Evolutionary conservation across 495 filamentous ascomycete genomes (phyloP).

Genomic region (Xylaria scruposa): DNA sequence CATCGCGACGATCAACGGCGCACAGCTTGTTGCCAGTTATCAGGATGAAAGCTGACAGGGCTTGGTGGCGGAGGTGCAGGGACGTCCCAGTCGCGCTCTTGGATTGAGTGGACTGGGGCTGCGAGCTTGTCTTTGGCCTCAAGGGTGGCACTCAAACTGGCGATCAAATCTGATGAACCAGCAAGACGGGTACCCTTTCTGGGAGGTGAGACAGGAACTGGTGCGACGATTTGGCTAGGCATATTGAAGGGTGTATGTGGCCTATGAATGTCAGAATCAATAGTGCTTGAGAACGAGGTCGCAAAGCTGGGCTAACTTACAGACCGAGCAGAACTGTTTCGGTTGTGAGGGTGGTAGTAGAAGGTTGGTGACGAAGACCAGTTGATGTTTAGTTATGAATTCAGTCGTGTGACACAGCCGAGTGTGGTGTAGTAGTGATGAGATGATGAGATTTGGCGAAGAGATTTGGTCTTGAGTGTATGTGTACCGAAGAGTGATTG

Average conservation of each 20-base stretch:
- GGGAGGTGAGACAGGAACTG: conserved; percentile 50
- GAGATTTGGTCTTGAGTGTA: conserved; percentile 21
- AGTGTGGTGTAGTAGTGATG: background rate
- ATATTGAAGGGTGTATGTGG: conserved; percentile 41
- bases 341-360: conserved; percentile 1
- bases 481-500: conserved; percentile 25
- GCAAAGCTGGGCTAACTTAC: conserved; percentile 11
- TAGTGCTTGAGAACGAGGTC: background rate
- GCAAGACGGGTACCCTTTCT: conserved; percentile 45
- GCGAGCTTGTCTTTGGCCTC: conserved; percentile 45
- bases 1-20: conserved; percentile 32
- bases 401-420: background rate
- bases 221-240: conserved; percentile 53
- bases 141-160: conserved; percentile 54
- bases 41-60: conserved; percentile 54
- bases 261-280: background rate
- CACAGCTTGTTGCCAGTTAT: conserved; percentile 49
- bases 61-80: conserved; percentile 58
- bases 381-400: background rate
- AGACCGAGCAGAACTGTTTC: background rate
- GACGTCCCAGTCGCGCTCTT: conserved; percentile 57
- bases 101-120: conserved; percentile 52
- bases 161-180: conserved; percentile 54
- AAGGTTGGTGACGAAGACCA: background rate
- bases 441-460: background rate